These are phyloP conservation scores for Podosphaera leucotricha DNA, from an alignment of 2,329 filamentous ascomycete genomes.

Conservation along the genomic window DNA sequence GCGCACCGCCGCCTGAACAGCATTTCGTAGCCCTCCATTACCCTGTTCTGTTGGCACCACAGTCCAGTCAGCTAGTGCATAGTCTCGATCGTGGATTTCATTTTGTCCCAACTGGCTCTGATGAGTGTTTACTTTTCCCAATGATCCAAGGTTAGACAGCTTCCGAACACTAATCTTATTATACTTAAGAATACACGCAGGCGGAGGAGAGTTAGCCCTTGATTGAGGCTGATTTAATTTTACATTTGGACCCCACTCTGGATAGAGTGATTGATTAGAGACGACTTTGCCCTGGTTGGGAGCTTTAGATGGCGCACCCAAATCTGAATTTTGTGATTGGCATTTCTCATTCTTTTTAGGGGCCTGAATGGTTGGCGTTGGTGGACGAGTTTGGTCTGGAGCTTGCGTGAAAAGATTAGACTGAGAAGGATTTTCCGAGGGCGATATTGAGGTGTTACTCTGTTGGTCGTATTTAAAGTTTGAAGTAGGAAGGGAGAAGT, in stretches of 20 bases:
- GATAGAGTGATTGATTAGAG: slow-evolving; percentile 50
- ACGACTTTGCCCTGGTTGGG: slow-evolving; percentile 29
- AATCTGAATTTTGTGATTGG: slow-evolving; percentile 33
- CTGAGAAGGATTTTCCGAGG: slow-evolving; percentile 33
- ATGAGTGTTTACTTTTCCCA: slow-evolving; percentile 29
- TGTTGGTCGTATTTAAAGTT: slow-evolving; percentile 18
- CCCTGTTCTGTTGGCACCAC: slow-evolving; percentile 73
- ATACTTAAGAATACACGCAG: slow-evolving; percentile 47
- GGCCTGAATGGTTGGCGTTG: slow-evolving; percentile 17
- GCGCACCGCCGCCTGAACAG: slow-evolving; percentile 53
- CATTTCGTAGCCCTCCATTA: slow-evolving; percentile 79
- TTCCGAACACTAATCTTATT: slow-evolving; percentile 25
- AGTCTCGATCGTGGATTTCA: slow-evolving; percentile 43
- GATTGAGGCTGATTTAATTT: slow-evolving; percentile 43
- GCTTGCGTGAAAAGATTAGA: slow-evolving; percentile 15
- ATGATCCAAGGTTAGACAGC: slow-evolving; percentile 23
- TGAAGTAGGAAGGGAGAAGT: slow-evolving; percentile 47
- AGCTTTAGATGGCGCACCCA: slow-evolving; percentile 22
- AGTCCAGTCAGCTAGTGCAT: slow-evolving; percentile 59
- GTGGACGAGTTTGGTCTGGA: slow-evolving; percentile 14
- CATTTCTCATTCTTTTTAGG: slow-evolving; percentile 22
- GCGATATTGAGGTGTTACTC: slow-evolving; percentile 7
- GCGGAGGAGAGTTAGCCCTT: slow-evolving; percentile 48
- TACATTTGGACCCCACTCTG: slow-evolving; percentile 40
- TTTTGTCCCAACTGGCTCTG: slow-evolving; percentile 31